Evolutionary conservation across 164 flowering plant genomes (phyloP), one percentile per base, ranked within the genome.

Genomic region (Warburgia ugandensis): DNA sequence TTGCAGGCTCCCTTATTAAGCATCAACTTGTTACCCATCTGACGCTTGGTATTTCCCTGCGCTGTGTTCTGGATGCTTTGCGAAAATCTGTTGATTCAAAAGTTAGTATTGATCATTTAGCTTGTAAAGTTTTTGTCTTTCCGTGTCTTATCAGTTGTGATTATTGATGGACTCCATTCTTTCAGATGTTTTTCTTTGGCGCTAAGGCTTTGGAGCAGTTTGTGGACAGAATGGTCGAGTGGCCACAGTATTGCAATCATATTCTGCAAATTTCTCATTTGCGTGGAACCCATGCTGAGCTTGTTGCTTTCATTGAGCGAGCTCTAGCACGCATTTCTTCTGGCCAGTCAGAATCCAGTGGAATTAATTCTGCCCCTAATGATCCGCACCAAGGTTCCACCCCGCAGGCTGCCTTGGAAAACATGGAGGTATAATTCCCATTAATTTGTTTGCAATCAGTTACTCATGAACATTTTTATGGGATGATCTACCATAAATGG

Each of bases 211-310:
- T 94, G 73, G 97, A 94, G 68, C 95, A 89, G 72, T 94, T 94
- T 71, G 74, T 76, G 54, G 94, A 82, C 64, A 96, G 99, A 20
- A 62, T 94, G 61, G 74, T 80, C 41, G 99, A 94, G 70, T 89
- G 97, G 99, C 97, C 99, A 3, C 99, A 82, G 40, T 94, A 89
- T 59, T 94, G 99, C 75, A 86, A 94, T 66, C 99, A 94, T 66
- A 86, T 94, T 48, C 64, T 94, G 56, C 99, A 94, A 68, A 94
- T 94, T 65, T 89, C 99, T 56, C 99, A 94, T 71, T 72, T 94
- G 28, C 94, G 96, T 38, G 66, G 71, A 49, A 74, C 94, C 50
- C 87, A 89, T 52, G 28, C 88, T 5, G 97, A 84, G 32, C 73
- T 89, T 55, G 92, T 94, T 72, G 62, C 77, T 50, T 81, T 77